A percentile compares a stretch with the other conserved stretches of the same genome.
phyloP scores from a whole-genome alignment of 805 yeast genomes.

The Sporopachydermia lactativora region DNA sequence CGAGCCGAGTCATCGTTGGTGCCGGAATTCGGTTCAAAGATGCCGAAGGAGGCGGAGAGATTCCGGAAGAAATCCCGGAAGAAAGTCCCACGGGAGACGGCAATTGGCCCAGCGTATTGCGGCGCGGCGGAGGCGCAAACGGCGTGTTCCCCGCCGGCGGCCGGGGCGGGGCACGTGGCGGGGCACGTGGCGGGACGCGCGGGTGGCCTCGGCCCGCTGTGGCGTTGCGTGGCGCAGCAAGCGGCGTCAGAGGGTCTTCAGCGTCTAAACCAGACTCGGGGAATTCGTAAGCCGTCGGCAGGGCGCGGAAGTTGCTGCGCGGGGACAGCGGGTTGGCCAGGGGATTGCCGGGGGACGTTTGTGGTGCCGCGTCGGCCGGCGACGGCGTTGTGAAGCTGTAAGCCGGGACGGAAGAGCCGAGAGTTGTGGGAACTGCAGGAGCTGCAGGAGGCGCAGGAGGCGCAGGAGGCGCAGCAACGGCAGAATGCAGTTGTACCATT shows the following conservation, averaged over 20 bases:
- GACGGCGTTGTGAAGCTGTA: too few relatives aligned
- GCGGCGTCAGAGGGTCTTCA: not conserved
- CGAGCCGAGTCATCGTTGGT: conserved; percentile 35
- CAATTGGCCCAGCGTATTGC: not conserved
- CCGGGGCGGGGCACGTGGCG: not conserved
- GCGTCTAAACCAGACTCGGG: not conserved
- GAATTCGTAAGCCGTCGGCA: not conserved
- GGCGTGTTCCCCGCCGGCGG: not conserved
- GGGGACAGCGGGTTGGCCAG: not conserved
- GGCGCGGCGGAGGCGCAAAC: not conserved
- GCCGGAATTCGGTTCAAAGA: conserved; percentile 14
- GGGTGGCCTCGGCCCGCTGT: not conserved
- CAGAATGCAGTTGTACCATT: too few relatives aligned
- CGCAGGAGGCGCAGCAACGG: too few relatives aligned
- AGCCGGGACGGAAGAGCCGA: too few relatives aligned
- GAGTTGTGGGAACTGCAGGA: too few relatives aligned
- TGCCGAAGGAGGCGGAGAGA: too few relatives aligned
- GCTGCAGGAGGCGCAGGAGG: too few relatives aligned
- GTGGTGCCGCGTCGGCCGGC: too few relatives aligned
- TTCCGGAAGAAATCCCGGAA: too few relatives aligned
- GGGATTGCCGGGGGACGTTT: too few relatives aligned
- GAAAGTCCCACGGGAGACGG: too few relatives aligned
- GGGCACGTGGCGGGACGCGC: not conserved
- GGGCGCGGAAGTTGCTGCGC: not conserved
- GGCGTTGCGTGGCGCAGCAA: not conserved